Evolutionary conservation across 2,329 filamentous ascomycete genomes (phyloP), one percentile per base, ranked within the genome.

Genomic region (Harringtonia lauricola): DNA sequence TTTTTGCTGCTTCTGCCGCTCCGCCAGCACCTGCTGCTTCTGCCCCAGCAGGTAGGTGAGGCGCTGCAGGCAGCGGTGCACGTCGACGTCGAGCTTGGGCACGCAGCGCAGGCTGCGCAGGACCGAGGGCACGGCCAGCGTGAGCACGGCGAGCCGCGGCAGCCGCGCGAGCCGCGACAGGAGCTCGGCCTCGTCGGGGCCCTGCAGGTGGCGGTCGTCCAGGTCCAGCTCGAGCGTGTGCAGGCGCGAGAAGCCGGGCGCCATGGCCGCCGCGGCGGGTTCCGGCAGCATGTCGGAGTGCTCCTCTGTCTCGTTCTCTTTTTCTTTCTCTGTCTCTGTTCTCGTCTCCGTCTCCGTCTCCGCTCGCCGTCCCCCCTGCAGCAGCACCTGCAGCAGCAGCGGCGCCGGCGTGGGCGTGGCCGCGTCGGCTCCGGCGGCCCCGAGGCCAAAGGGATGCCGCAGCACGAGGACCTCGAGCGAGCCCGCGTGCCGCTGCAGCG

Each of bases 151-250:
- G 14, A 72, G 58, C 8, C 51, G 51, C 4, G 57, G 60, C 42
- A 72, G 71, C 3, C 46, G 48, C 51, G 61, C 62, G 1, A 68
- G 48, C 4, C 60, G 59, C 6, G 50, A 47, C 7, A 72, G 55
- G 47, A 71, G 69, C 9, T 53, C 7, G 60, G 55, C 18, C 26
- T 46, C 41, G 19, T 47, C 59, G 15, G 8, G 47, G 60, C 62
- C 10, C 56, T 43, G 3, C 51, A 51, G n/a, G 52, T 50, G 46
- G 28, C 45, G 45, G 9, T 38, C 34, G 30, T 72, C 68, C 59
- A 71, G 62, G 52, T 72, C 70, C 10, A 73, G 49, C 52, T 72
- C 69, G 6, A 72, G 61, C 0, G 58, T 60, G 24, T 60, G 59
- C 4, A 72, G 56, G 4, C 3, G 68, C 66, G 10, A 62, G 54